A percentile compares a stretch with the other conserved stretches of the same genome.
These are phyloP conservation scores for Endogone sp. DNA, from an alignment of 192 early-diverging fungal genomes.

Conservation along the genomic window DNA sequence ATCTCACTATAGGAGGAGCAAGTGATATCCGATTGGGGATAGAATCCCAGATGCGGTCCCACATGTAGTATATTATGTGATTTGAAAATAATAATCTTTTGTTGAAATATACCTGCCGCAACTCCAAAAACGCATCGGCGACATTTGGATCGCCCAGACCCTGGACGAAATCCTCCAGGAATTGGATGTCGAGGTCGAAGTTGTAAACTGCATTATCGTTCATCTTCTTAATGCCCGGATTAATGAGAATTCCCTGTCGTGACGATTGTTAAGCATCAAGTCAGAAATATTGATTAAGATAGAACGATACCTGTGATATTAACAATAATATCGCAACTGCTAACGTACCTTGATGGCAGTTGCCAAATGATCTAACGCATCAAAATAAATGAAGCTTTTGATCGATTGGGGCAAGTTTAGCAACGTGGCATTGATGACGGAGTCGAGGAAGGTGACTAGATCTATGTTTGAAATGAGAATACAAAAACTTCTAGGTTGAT, in stretches of 20 bases:
- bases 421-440: conserved; percentile 65
- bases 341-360: conserved; percentile 62
- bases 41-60: too few species aligned
- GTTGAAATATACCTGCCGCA: conserved; percentile 57
- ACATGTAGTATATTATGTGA: too few species aligned
- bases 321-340: too few species aligned
- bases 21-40: too few species aligned
- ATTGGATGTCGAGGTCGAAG: conserved; percentile 67
- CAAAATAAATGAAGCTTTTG: conserved; percentile 67
- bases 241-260: conserved; percentile 52
- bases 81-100: background rate
- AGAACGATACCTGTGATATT: background rate
- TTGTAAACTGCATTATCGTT: conserved; percentile 52
- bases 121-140: conserved; percentile 62
- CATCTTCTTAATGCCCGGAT: conserved; percentile 56
- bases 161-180: conserved; percentile 68
- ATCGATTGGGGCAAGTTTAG: conserved; percentile 60
- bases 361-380: conserved; percentile 70
- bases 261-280: background rate
- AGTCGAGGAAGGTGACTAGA: conserved; percentile 63
- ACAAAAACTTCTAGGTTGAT: background rate
- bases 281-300: conserved; percentile 5
- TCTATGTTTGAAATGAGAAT: conserved; percentile 35
- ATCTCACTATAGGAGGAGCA: too few species aligned
- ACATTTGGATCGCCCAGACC: conserved; percentile 64